Conservation (phyloP, 257 asterid genomes). For the Pogostemon cablin region DNA sequence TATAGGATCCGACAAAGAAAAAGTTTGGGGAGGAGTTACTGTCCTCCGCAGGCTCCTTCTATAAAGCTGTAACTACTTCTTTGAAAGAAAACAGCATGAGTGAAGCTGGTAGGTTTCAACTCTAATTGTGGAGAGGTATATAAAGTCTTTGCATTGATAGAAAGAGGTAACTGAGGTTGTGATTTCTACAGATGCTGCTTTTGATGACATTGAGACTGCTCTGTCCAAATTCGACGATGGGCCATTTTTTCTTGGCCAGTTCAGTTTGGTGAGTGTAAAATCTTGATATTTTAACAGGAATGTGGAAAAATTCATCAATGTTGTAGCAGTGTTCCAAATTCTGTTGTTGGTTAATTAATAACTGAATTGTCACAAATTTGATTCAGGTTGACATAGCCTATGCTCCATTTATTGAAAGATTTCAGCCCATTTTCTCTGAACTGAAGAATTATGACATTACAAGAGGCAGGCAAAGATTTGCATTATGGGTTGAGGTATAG, state of each 20-base stretch:
- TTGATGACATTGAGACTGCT: conserved; percentile 66
- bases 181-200: conserved; percentile 52
- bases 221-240: conserved; percentile 74
- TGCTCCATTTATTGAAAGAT: conserved; percentile 73
- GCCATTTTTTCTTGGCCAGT: conserved; percentile 78
- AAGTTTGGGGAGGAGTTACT: conserved; percentile 68
- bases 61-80: conserved; percentile 50
- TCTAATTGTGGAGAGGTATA: neutral
- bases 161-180: conserved; percentile 21
- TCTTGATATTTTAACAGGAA: neutral
- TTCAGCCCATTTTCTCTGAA: conserved; percentile 52
- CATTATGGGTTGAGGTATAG: conserved; percentile 73
- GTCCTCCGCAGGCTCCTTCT: conserved; percentile 52
- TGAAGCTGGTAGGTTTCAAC: conserved; percentile 50
- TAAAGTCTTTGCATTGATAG: conserved; percentile 11
- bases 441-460: conserved; percentile 63
- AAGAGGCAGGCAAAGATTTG: conserved; percentile 64
- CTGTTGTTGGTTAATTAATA: conserved; percentile 9
- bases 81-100: conserved; percentile 52
- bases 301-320: neutral
- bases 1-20: conserved; percentile 62
- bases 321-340: neutral
- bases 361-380: neutral
- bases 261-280: conserved; percentile 64
- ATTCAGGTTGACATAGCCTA: conserved; percentile 84